Percentiles rank a stretch among this genome's conserved stretches.
These are phyloP conservation scores for Mortierella alpina DNA, from an alignment of 192 early-diverging fungal species.

Conservation along the genomic window DNA sequence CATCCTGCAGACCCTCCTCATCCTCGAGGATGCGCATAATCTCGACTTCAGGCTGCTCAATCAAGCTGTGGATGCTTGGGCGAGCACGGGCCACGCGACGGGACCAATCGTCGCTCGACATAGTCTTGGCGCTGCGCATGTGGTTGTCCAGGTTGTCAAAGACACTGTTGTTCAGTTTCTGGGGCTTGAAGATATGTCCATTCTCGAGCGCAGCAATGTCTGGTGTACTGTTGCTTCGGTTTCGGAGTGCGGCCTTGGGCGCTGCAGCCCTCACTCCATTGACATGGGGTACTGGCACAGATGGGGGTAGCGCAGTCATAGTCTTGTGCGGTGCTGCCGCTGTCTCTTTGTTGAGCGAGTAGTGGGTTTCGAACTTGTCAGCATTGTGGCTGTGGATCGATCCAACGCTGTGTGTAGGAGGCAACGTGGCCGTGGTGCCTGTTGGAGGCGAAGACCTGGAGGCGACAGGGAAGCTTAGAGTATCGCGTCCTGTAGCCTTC, in stretches of 20 bases:
- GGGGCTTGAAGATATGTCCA: constrained; percentile 32
- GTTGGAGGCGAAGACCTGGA: constrained; percentile 35
- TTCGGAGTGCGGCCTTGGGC: constrained; percentile 14
- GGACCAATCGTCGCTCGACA: constrained; percentile 51
- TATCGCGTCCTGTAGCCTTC: constrained; percentile 57
- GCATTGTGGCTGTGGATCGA: constrained; percentile 12
- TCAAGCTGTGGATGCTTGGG: constrained; percentile 52
- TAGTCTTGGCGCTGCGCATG: constrained; percentile 42
- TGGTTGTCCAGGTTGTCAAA: constrained; percentile 52
- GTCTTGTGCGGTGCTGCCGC: constrained; percentile 17
- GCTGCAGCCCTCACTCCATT: constrained; percentile 22
- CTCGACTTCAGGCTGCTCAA: constrained; percentile 58
- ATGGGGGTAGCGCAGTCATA: constrained; percentile 16
- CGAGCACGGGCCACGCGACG: constrained; percentile 43
- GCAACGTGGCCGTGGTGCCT: constrained; percentile 18
- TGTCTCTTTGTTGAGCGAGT: constrained; percentile 65
- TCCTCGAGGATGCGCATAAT: constrained; percentile 73
- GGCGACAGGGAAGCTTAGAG: constrained; percentile 44
- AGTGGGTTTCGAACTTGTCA: constrained; percentile 47
- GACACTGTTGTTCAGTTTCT: constrained; percentile 49
- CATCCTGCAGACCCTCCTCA: constrained; percentile 72
- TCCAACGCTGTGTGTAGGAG: constrained; percentile 9
- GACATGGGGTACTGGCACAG: constrained; percentile 18
- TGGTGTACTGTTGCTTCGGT: constrained; percentile 64
- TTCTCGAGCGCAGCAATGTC: constrained; percentile 51